These are phyloP conservation scores for Russula lepida DNA, from an alignment of 768 basidiomycete species.

Conservation along the genomic window DNA sequence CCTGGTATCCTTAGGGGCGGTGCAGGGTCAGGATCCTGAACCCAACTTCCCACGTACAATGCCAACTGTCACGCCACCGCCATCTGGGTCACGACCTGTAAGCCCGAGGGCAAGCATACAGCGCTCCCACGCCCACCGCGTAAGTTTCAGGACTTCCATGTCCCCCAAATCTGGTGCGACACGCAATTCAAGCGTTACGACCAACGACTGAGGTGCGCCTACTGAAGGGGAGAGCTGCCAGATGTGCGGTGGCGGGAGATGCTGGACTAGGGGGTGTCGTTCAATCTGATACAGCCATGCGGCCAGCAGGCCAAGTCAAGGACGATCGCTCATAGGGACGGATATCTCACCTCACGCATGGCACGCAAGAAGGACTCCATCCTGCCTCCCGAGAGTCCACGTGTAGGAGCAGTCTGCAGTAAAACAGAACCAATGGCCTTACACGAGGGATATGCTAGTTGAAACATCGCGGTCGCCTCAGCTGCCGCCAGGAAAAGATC, in stretches of 20 bases:
- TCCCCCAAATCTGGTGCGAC: constrained; percentile 60
- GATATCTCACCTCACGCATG: constrained; percentile 59
- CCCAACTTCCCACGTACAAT: constrained; percentile 48
- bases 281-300: constrained; percentile 47
- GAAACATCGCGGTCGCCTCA: constrained; percentile 70
- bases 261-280: constrained; percentile 72
- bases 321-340: neutral
- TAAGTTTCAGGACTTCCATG: constrained; percentile 61
- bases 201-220: constrained; percentile 33
- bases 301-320: neutral
- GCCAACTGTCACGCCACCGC: constrained; percentile 67
- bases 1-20: neutral
- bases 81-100: constrained; percentile 30
- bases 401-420: constrained; percentile 77
- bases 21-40: neutral
- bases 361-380: constrained; percentile 78
- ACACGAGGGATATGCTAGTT: constrained; percentile 78
- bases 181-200: constrained; percentile 77
- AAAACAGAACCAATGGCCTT: constrained; percentile 78
- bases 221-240: constrained; percentile 62
- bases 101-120: constrained; percentile 44
- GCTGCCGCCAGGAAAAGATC: constrained; percentile 81
- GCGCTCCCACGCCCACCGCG: constrained; percentile 68
- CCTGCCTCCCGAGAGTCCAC: constrained; percentile 49
- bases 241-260: constrained; percentile 78